Conservation (phyloP, 352 stramenopile species). For the Phytophthora niederhauseri region DNA sequence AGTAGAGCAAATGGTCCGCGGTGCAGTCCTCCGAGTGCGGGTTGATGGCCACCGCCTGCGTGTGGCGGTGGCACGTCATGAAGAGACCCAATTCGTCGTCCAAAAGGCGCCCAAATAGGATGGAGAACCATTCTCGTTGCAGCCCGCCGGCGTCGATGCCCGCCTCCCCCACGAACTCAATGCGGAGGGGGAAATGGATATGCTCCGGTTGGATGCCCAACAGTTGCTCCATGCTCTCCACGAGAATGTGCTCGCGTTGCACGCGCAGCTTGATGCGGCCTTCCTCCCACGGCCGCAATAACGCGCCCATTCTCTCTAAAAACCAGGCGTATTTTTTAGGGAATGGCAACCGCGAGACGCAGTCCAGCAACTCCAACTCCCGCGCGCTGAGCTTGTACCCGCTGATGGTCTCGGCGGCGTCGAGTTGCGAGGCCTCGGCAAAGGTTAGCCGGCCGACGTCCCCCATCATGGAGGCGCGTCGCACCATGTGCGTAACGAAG, state of each 20-base stretch:
- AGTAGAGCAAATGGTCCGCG: conserved; percentile 89
- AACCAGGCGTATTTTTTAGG: conserved; percentile 88
- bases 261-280: conserved; percentile 85
- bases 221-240: conserved; percentile 85
- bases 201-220: conserved; percentile 75
- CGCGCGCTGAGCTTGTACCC: conserved; percentile 63
- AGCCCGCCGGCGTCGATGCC: conserved; percentile 80
- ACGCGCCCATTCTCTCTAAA: conserved; percentile 66
- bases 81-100: conserved; percentile 75
- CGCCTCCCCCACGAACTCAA: conserved; percentile 87
- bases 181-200: conserved; percentile 81
- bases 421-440: conserved; percentile 60
- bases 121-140: conserved; percentile 83
- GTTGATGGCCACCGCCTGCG: conserved; percentile 77
- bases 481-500: conserved; percentile 74
- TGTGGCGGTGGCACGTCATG: conserved; percentile 74
- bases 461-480: conserved; percentile 61
- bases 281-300: conserved; percentile 79
- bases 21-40: conserved; percentile 77
- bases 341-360: conserved; percentile 73
- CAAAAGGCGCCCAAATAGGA: conserved; percentile 75
- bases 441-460: conserved; percentile 63
- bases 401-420: conserved; percentile 68
- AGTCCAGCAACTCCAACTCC: conserved; percentile 67
- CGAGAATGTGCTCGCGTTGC: conserved; percentile 71